phyloP scores from a whole-genome alignment of 306 rosid genomes.

The Cucumis sativus region DNA sequence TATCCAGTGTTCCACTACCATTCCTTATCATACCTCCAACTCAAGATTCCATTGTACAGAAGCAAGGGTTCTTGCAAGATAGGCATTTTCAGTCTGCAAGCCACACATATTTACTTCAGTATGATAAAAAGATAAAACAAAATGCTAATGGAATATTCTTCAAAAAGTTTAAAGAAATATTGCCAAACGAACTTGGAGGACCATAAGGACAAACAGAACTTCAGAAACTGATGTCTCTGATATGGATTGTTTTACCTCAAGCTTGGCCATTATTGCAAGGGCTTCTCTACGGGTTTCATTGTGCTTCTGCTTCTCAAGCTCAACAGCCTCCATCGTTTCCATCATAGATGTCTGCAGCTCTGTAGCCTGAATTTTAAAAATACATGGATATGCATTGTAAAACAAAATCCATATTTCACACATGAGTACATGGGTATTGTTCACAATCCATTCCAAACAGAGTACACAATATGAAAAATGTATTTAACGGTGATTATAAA shows the following conservation, averaged over 20 bases:
- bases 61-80: constrained; percentile 84
- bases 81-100: constrained; percentile 86
- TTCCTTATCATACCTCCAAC: constrained; percentile 52
- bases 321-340: constrained; percentile 98
- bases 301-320: constrained; percentile 86
- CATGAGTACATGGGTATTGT: not conserved
- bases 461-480: not conserved
- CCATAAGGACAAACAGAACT: not conserved
- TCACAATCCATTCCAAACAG: not conserved
- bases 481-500: not conserved
- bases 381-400: constrained; percentile 8
- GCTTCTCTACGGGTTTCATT: constrained; percentile 89
- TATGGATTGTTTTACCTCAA: constrained; percentile 46
- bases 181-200: not conserved
- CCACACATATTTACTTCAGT: constrained; percentile 28
- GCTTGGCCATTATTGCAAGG: constrained; percentile 60
- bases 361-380: constrained; percentile 54
- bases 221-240: constrained; percentile 7
- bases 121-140: not conserved
- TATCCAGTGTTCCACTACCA: not conserved
- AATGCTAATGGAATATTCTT: not conserved
- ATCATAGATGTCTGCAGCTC: constrained; percentile 71
- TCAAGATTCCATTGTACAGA: constrained; percentile 80
- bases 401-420: not conserved
- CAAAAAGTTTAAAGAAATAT: not conserved